Base-by-base conservation (phyloP, 2,329 filamentous ascomycete species). In the Ophiostoma sp. region DNA sequence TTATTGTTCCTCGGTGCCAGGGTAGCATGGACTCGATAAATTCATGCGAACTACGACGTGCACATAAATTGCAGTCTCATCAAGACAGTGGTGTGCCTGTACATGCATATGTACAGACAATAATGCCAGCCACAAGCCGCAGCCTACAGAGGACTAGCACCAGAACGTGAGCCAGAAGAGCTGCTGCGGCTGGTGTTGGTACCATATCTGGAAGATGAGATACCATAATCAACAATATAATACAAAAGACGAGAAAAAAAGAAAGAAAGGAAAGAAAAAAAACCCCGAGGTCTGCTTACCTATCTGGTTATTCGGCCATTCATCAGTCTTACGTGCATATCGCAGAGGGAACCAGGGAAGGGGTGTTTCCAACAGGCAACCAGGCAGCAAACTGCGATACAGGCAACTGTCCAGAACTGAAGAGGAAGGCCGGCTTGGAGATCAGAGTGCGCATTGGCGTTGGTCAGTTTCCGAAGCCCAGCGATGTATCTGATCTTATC, bases 311-410 rank as follows among this genome's bases (percentile, higher is more conserved):
- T 27, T 27, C 27, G 27, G 27, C 27, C 27, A 27, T 27, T 9
- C 18, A 27, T 40, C 64, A 66, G 60, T 67, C 68, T 69, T 45
- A 69, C 68, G 49, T 67, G 62, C 68, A 69, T 69, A 67, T 36
- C 38, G 42, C 55, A 63, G 67, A 64, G 67, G 64, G 58, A 64
- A 27, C 18, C 65, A 66, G 60, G 18, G 58, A 18, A n/a, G 64
- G 16, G 36, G 40, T 6, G 36, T 27, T 62, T 58, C 49, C 5
- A 41, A 9, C 52, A 16, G 16, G 49, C 52, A 66, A 16, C 60
- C 60, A 69, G 68, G 65, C 68, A 69, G 42, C 68, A 49, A 67
- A 60, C 40, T n/a, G n/a, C 49, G 38, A 60, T 18, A 60, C 67
- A 68, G 67, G 64, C 52, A 63, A 42, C 60, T 63, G 16, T 12